Percentiles rank a stretch among this genome's conserved stretches.
Conservation (phyloP, 192 early-diverging fungal genomes). For the Thoreauomyces humboldtii region DNA sequence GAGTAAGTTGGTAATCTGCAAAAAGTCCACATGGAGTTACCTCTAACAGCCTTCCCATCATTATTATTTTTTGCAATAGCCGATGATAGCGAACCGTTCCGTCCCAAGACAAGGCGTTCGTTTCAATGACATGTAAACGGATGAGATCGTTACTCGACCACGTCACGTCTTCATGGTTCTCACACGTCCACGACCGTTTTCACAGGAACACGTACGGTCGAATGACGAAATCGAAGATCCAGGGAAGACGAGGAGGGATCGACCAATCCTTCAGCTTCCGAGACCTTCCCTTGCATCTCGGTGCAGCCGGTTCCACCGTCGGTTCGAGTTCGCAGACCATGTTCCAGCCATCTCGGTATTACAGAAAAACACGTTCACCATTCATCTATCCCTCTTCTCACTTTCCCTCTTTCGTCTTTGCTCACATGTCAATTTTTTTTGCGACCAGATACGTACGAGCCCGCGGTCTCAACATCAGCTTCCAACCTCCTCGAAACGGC, state of each 20-base stretch:
- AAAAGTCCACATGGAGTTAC: too few species aligned
- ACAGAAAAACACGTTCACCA: too few species aligned
- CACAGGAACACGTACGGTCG: neutral
- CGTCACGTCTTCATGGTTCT: too few species aligned
- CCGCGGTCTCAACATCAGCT: constrained; percentile 42
- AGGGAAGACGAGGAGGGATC: neutral
- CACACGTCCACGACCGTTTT: too few species aligned
- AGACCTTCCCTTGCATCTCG: constrained; percentile 13
- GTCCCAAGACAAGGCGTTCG: constrained; percentile 31
- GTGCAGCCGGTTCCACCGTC: neutral
- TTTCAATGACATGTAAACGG: constrained; percentile 51
- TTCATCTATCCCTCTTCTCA: neutral
- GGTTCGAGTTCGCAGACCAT: constrained; percentile 32
- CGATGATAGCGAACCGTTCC: constrained; percentile 30
- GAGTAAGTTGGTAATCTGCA: constrained; percentile 24
- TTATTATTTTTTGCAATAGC: constrained; percentile 8
- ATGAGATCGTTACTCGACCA: too few species aligned
- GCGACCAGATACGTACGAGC: constrained; percentile 37
- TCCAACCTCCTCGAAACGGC: constrained; percentile 6
- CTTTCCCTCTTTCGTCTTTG: neutral
- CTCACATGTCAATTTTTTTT: neutral
- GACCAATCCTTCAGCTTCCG: constrained; percentile 1
- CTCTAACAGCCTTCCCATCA: neutral
- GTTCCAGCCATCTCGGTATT: constrained; percentile 40
- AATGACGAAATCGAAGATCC: neutral